These are phyloP conservation scores for Oldenlandia corymbosa DNA, from an alignment of 257 asterid genomes.

Conservation along the genomic window DNA sequence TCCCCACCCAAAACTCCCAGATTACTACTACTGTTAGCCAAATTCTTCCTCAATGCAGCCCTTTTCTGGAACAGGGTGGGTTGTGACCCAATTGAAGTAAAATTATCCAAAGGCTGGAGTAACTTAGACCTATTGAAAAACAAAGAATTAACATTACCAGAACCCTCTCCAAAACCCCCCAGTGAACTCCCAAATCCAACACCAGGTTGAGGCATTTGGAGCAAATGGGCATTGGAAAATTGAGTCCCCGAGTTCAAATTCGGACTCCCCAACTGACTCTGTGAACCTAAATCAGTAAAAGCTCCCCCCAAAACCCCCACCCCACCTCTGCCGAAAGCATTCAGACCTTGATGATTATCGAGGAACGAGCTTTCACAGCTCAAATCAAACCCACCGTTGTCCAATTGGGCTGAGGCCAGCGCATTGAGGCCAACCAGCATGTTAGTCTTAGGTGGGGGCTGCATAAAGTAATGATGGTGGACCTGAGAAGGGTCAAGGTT, in stretches of 20 bases:
- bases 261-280: slow-evolving; percentile 29
- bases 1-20: slow-evolving; percentile 45
- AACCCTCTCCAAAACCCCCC: slow-evolving; percentile 32
- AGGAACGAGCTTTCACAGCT: slow-evolving; percentile 58
- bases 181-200: slow-evolving; percentile 32
- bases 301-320: slow-evolving; percentile 14
- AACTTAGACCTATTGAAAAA: slow-evolving; percentile 56
- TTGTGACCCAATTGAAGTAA: slow-evolving; percentile 55
- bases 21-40: slow-evolving; percentile 22
- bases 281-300: slow-evolving; percentile 37
- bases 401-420: slow-evolving; percentile 31
- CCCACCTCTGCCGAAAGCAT: slow-evolving; percentile 26
- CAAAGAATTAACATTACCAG: slow-evolving; percentile 36
- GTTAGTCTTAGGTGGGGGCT: slow-evolving; percentile 32
- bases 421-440: slow-evolving; percentile 18
- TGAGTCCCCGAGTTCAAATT: slow-evolving; percentile 32
- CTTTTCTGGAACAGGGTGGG: slow-evolving; percentile 92
- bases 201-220: slow-evolving; percentile 30
- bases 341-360: slow-evolving; percentile 31
- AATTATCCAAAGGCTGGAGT: slow-evolving; percentile 75
- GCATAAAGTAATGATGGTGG: slow-evolving; percentile 38
- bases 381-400: slow-evolving; percentile 36
- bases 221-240: slow-evolving; percentile 25
- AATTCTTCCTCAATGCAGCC: slow-evolving; percentile 59
- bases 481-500: slow-evolving; percentile 51